phyloP scores from a whole-genome alignment of 257 asterid genomes.

The Lavandula angustifolia region DNA sequence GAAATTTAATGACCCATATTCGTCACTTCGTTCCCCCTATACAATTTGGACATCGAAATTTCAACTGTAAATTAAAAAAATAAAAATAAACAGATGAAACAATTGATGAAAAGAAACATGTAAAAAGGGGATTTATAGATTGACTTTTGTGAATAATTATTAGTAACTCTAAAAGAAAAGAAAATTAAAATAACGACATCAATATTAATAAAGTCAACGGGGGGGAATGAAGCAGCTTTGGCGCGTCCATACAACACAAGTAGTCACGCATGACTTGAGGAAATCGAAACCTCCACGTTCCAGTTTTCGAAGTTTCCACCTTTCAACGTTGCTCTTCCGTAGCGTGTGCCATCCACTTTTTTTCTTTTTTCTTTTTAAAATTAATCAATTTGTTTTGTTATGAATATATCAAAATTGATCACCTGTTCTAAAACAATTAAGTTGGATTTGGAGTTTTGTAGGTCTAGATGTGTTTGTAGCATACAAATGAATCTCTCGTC shows the following conservation, averaged over 20 bases:
- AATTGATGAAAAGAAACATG: neutral
- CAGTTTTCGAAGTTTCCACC: constrained; percentile 13
- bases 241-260: constrained; percentile 30
- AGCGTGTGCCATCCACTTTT: constrained; percentile 1
- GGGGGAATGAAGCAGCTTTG: constrained; percentile 21
- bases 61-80: no score
- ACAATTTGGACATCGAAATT: no score
- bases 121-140: neutral
- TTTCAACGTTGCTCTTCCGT: constrained; percentile 26
- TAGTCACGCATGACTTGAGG: constrained; percentile 12
- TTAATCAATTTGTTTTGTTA: no score
- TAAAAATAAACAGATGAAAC: no score
- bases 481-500: no score
- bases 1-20: no score
- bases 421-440: no score
- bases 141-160: constrained; percentile 6
- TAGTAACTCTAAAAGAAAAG: neutral
- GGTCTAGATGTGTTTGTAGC: no score
- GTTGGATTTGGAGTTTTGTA: no score
- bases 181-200: neutral
- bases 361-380: no score
- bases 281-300: constrained; percentile 34
- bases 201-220: constrained; percentile 29
- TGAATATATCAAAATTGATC: no score
- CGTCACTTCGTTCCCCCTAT: no score